Evolutionary conservation across 176 grass and related monocot species (phyloP).

Genomic region (Tillandsia fasciculata): DNA sequence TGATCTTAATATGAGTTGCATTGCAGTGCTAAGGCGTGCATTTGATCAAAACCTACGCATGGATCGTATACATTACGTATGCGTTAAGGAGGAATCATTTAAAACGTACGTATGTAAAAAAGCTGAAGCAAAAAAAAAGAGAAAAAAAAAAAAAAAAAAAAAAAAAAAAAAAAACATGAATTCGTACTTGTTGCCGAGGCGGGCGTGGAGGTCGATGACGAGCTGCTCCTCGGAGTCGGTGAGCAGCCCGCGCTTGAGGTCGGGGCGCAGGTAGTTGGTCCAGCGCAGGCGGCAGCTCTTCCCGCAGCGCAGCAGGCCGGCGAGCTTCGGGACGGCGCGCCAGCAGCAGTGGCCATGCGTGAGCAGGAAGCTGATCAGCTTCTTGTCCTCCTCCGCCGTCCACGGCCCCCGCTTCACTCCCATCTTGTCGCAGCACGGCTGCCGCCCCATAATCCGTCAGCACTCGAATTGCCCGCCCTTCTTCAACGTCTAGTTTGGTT

Average conservation of each 20-base stretch:
- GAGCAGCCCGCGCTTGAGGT: slow-evolving; percentile 84
- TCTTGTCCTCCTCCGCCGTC: slow-evolving; percentile 83
- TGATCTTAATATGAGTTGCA: too few relatives aligned
- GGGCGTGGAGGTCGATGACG: slow-evolving; percentile 79
- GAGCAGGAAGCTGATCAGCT: slow-evolving; percentile 77
- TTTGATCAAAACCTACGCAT: too few relatives aligned
- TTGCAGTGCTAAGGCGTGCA: too few relatives aligned
- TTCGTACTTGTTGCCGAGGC: slow-evolving; percentile 62
- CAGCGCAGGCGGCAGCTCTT: slow-evolving; percentile 95
- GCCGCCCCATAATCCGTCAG: slow-evolving; percentile 24
- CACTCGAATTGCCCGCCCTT: too few relatives aligned
- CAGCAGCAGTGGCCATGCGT: slow-evolving; percentile 85
- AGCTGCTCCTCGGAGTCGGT: slow-evolving; percentile 75
- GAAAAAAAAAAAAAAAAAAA: not conserved
- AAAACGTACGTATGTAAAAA: not conserved
- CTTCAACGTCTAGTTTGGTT: too few relatives aligned
- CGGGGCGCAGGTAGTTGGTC: slow-evolving; percentile 89
- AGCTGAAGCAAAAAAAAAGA: not conserved
- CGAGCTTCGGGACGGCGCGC: slow-evolving; percentile 82
- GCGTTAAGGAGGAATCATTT: too few relatives aligned
- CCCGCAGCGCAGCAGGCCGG: slow-evolving; percentile 71
- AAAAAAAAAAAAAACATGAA: not conserved
- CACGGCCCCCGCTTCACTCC: slow-evolving; percentile 79
- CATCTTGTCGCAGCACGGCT: slow-evolving; percentile 88
- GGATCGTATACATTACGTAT: not conserved